These are phyloP conservation scores for Phytophthora agathidicida DNA, from an alignment of 352 stramenopile species.

Conservation along the genomic window DNA sequence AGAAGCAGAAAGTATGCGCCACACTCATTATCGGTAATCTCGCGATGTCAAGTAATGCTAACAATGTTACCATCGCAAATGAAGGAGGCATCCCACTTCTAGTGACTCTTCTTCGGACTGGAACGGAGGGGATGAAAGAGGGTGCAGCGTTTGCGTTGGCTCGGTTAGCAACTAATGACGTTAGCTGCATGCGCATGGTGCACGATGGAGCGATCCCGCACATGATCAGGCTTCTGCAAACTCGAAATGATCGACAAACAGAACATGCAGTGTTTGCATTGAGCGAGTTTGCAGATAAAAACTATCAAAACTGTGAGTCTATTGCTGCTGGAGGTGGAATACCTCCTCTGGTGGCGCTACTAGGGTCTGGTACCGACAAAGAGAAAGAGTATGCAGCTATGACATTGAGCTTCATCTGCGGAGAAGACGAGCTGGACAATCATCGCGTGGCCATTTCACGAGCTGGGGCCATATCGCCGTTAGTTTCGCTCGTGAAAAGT, in stretches of 20 bases:
- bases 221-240: neutral
- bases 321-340: neutral
- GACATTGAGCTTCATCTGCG: slow-evolving; percentile 1
- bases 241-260: neutral
- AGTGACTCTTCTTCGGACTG: neutral
- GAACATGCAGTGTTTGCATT: slow-evolving; percentile 3
- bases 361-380: neutral
- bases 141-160: slow-evolving; percentile 1
- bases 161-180: neutral
- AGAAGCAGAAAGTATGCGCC: neutral
- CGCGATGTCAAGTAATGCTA: neutral
- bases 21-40: neutral
- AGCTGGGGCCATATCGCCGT: slow-evolving; percentile 2
- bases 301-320: neutral
- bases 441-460: slow-evolving; percentile 3
- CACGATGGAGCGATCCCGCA: neutral
- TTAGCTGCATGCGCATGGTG: neutral
- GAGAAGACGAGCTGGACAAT: neutral
- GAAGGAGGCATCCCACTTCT: neutral
- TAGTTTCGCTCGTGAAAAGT: neutral
- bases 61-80: neutral
- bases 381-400: slow-evolving; percentile 1
- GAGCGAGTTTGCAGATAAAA: slow-evolving; percentile 4
- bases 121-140: slow-evolving; percentile 1
- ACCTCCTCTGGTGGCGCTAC: neutral